Conservation (phyloP, 176 grass and related monocot genomes). For the Aegilops tauschii region DNA sequence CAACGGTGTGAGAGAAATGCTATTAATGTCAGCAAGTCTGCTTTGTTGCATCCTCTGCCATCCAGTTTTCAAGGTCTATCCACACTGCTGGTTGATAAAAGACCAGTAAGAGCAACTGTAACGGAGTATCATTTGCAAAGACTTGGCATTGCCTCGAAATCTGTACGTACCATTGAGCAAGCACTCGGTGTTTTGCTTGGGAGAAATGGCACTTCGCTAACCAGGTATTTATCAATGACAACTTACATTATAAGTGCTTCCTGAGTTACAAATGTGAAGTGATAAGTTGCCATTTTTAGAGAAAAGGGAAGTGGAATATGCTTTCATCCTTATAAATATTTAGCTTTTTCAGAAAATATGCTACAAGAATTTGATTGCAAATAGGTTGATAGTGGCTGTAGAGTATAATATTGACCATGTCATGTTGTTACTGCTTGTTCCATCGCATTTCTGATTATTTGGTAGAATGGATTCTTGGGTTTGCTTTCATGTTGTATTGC, state of each 20-base stretch:
- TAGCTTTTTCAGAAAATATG: not conserved
- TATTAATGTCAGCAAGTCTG: conserved; percentile 54
- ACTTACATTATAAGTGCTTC: not conserved
- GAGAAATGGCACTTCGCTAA: conserved; percentile 57
- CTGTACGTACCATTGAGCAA: conserved; percentile 43
- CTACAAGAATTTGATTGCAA: conserved; percentile 11
- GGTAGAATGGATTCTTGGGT: conserved; percentile 13
- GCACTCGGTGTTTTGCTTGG: conserved; percentile 44
- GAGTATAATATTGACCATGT: not conserved
- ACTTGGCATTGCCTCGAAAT: conserved; percentile 68
- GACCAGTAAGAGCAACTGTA: conserved; percentile 75
- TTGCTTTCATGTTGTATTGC: conserved; percentile 11
- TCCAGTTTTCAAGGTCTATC: conserved; percentile 69
- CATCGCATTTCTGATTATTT: conserved; percentile 14
- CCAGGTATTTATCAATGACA: conserved; percentile 43
- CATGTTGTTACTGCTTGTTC: not conserved
- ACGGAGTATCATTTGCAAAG: conserved; percentile 93
- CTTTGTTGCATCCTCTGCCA: conserved; percentile 57
- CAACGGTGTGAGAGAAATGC: conserved; percentile 40
- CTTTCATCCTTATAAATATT: not conserved
- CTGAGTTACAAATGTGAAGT: conserved; percentile 20
- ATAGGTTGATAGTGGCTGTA: not conserved
- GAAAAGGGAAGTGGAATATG: not conserved
- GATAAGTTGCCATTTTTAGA: conserved; percentile 8
- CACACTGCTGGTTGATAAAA: conserved; percentile 76